Base-by-base conservation (phyloP, 805 yeast species). In the Hanseniaspora singularis region DNA sequence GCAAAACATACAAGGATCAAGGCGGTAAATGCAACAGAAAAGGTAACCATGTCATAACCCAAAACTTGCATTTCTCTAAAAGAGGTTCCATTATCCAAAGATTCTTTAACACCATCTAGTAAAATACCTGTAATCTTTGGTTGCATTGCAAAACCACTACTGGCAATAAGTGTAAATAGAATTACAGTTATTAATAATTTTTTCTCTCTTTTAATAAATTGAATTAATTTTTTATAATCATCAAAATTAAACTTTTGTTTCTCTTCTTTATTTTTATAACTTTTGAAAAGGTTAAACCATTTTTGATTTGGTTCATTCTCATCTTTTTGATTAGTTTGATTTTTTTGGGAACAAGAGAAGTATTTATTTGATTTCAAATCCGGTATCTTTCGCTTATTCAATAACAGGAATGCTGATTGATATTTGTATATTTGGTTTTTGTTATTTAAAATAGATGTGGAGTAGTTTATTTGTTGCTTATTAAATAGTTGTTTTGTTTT, bases 41-140 rank as follows among this genome's bases (percentile, higher is more conserved):
- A 44, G 14, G 28, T 20, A 4, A 24, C 26, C 15, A 44, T 44
- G 32, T 33, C 33, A n/a, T 37, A 37, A n/a, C 33, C 41, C 38
- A 37, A 18, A 1, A 44, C 38, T 6, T 18, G 36, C 15, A 39
- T 44, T 10, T 44, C 39, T n/a, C 28, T 31, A 31, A 44, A 44
- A 5, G 48, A 19, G 12, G 31, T 37, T 27, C 24, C 19, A 26
- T 44, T 37, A 11, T 44, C 48, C 30, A 44, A 15, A 10, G 41
- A 28, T 12, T 37, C 30, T 19, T 44, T 44, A n/a, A 44, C 34
- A 18, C 48, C 37, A 14, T 74, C 79, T 18, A 74, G 55, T 2
- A 74, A 71, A 38, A 69, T 57, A 39, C 79, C 79, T n/a, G 75
- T 74, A 6, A 75, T 68, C 51, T 70, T 73, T 1, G 79, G 48